Conservation (phyloP, 352 stramenopile genomes). For the Globisporangium nodosum region DNA sequence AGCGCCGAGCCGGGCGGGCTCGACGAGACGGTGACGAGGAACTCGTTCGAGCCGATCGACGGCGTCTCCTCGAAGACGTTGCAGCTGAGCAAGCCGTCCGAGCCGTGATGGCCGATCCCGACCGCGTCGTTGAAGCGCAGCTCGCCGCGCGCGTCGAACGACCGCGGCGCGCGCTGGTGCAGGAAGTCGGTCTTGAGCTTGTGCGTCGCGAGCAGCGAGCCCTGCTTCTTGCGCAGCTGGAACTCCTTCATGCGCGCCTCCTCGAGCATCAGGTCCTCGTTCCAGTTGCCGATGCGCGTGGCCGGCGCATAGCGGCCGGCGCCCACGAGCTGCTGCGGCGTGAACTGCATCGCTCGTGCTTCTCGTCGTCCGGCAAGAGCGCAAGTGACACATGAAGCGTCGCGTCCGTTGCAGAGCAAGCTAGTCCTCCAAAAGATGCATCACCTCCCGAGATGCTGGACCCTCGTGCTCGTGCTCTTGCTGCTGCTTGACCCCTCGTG, state of each 20-base stretch:
- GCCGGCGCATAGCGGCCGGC: constrained; percentile 70
- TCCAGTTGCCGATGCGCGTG: constrained; percentile 88
- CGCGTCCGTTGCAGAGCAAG: neutral
- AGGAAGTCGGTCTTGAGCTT: constrained; percentile 76
- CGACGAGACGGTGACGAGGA: constrained; percentile 40
- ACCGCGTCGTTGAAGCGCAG: constrained; percentile 61
- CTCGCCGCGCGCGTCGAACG: constrained; percentile 27
- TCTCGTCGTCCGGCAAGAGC: too few relatives aligned
- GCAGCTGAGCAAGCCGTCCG: constrained; percentile 43
- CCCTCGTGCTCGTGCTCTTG: neutral
- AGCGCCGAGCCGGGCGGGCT: constrained; percentile 17
- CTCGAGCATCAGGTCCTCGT: constrained; percentile 87
- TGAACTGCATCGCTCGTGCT: constrained; percentile 71
- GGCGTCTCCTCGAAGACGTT: constrained; percentile 85
- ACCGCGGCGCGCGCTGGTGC: constrained; percentile 55
- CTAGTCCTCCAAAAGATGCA: neutral
- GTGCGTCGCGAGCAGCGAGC: constrained; percentile 72
- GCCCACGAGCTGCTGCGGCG: constrained; percentile 85
- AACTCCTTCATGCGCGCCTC: constrained; percentile 85
- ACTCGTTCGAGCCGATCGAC: constrained; percentile 74
- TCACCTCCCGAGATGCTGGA: neutral
- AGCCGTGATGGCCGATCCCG: constrained; percentile 44
- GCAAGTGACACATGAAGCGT: neutral
- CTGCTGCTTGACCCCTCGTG: neutral
- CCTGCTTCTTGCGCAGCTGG: constrained; percentile 70